Base-by-base conservation (phyloP, 2,329 filamentous ascomycete genomes). In the Penicillium sp. region DNA sequence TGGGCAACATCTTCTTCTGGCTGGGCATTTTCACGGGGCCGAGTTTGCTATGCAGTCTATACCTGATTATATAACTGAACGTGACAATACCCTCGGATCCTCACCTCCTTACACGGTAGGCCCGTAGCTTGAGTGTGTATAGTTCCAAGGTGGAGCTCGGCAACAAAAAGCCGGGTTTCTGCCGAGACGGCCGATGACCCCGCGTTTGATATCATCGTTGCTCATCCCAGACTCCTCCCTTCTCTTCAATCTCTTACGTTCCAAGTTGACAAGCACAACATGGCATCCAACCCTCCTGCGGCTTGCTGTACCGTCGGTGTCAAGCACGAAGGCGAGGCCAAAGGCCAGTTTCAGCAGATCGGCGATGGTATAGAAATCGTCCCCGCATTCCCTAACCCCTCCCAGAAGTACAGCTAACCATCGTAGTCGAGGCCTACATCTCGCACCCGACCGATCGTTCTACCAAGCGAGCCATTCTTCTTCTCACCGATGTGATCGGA, bases 1-100 rank as follows among this genome's bases (percentile, higher is more conserved):
- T 91, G 18, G 88, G 88, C 0, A 92, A 92, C 64, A 68, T 89
- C 7, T 77, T 90, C 3, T 92, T 92, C 62, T 92, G 89, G 89
- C 64, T 88, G 36, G 87, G 88, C 0, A 80, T 92, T n/a, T 88
- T 89, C 53, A 87, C 87, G 2, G 87, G 87, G 0, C 88, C 88
- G 1, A 89, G 86, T 69, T 67, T 89, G 30, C 65, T 81, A 39
- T 79, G 77, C 43, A 76, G 75, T 48, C 64, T 81, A 61, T 81
- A 81, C 64, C 25, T 61, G 24, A 60, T 61, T 18, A 56, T 61
- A 27, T 62, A 50, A 33, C 11, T 22, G 25, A 30, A 18, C 2
- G 8, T 25, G 39, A 41, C 5, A 5, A n/a, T 41, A 43, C 39
- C n/a, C 16, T 39, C n/a, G n/a, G n/a, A n/a, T n/a, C 3, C 38